Evolutionary conservation across 805 yeast genomes (phyloP), one percentile per base, ranked within the genome.

Genomic region (Zygosaccharomyces lentus): DNA sequence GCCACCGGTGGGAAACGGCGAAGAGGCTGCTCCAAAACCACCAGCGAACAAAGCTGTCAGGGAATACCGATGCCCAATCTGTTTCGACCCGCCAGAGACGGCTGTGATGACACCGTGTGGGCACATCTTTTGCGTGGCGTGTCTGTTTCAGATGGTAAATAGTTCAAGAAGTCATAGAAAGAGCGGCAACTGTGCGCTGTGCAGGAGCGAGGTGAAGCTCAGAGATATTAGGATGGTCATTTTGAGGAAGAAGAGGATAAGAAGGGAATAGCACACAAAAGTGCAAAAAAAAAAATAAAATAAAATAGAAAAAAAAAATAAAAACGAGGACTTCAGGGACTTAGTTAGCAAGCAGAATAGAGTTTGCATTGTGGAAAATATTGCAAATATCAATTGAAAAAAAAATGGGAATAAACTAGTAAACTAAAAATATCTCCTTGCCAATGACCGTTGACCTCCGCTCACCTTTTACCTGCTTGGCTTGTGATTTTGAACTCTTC

Each of bases 61-160:
- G 27, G 68, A 68, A 12, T 69, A 69, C 24, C 61, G 59, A 26
- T 78, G 84, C 56, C 80, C 81, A 0, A 74, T 80, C 16, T 80
- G 84, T 44, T 72, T 79, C 56, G 83, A 78, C 7, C 69, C 73
- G 4, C 78, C 81, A 2, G 71, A 66, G 12, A 54, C 65, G 6
- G 73, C 81, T 1, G 69, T 72, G 25, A 73, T 74, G 13, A 68
- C 78, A 3, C 74, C 76, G 0, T 80, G 84, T 61, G 84, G 84
- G 0, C 84, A 80, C 57, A 64, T 75, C 2, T 78, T 73, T 53
- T 80, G 84, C 54, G 66, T 72, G 5, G 73, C 72, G 23, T 80
- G 84, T 56, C 65, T 76, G 4, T 78, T 74, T 49, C 65, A 69
- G 49, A 74, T 74, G 59, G 72, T 76, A 27, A 74, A 76, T 9